Conservation (phyloP, 352 stramenopile species). For the Phytophthora hybrid region DNA sequence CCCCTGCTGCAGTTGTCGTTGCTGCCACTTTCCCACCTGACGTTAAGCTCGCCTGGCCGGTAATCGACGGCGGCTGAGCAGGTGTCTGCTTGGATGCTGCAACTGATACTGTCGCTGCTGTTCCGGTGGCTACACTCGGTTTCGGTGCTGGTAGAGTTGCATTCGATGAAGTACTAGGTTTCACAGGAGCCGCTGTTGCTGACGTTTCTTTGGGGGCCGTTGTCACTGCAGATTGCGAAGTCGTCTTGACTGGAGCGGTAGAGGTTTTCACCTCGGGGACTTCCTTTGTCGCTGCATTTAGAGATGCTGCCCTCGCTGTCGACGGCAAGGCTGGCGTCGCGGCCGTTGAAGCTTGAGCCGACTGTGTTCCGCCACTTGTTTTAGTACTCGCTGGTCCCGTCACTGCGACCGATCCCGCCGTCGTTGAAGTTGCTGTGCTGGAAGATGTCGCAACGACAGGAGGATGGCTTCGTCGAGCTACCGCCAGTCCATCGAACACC, state of each 20-base stretch:
- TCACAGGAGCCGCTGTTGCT: not conserved
- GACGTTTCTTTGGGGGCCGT: not conserved
- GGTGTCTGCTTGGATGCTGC: not conserved
- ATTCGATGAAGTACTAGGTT: not conserved
- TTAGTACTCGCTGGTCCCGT: not conserved
- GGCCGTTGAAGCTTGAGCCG: constrained; percentile 11
- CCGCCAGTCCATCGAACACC: constrained; percentile 44
- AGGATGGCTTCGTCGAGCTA: constrained; percentile 48
- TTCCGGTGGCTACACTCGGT: not conserved
- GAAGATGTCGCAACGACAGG: constrained; percentile 4
- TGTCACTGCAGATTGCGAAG: not conserved
- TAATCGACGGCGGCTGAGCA: not conserved
- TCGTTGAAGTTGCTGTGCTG: constrained; percentile 16
- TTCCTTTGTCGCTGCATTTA: not conserved
- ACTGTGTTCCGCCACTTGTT: constrained; percentile 7
- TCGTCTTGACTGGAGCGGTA: not conserved
- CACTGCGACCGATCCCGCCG: constrained; percentile 3
- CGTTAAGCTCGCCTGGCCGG: not conserved
- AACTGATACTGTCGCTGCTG: not conserved
- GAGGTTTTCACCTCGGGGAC: not conserved
- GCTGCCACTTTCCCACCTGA: not conserved
- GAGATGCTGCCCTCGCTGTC: not conserved
- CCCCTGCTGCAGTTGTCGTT: not conserved
- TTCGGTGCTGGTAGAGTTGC: not conserved
- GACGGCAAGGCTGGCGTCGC: not conserved